Conservation (phyloP, 768 basidiomycete species). For the Megacollybia marginata region DNA sequence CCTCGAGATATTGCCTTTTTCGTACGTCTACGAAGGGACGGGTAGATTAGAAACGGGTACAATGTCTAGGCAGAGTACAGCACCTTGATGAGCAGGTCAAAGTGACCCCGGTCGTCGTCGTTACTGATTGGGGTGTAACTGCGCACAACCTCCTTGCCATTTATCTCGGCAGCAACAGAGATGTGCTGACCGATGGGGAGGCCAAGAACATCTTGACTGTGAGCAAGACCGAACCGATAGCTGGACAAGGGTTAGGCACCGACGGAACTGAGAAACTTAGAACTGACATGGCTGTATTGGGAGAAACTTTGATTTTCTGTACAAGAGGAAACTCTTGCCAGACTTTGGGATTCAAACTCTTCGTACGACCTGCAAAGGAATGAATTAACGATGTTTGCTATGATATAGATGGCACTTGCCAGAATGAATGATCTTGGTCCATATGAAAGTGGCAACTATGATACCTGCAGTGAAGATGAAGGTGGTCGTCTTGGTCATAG, state of each 20-base stretch:
- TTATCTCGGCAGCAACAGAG: constrained; percentile 81
- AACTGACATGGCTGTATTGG: constrained; percentile 90
- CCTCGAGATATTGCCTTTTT: constrained; percentile 94
- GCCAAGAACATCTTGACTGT: constrained; percentile 70
- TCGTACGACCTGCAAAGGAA: constrained; percentile 46
- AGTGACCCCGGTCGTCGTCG: constrained; percentile 88
- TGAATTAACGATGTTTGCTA: not conserved
- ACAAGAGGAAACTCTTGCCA: constrained; percentile 82
- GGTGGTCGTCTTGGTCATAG: constrained; percentile 34
- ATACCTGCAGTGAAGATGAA: constrained; percentile 46
- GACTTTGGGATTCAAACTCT: constrained; percentile 61
- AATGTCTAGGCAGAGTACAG: constrained; percentile 5
- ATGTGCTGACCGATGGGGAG: constrained; percentile 98
- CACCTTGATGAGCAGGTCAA: constrained; percentile 97
- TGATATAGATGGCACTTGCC: constrained; percentile 19
- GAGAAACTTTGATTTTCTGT: constrained; percentile 79
- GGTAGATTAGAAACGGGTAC: constrained; percentile 1
- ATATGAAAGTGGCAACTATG: constrained; percentile 42
- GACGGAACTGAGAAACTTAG: constrained; percentile 1
- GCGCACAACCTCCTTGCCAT: constrained; percentile 83
- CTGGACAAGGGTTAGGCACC: constrained; percentile 29
- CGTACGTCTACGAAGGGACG: constrained; percentile 66
- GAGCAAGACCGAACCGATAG: constrained; percentile 86
- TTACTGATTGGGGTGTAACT: constrained; percentile 95
- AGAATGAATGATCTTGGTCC: constrained; percentile 42